Evolutionary conservation across 306 rosid genomes (phyloP).

Genomic region (Quercus agrifolia): DNA sequence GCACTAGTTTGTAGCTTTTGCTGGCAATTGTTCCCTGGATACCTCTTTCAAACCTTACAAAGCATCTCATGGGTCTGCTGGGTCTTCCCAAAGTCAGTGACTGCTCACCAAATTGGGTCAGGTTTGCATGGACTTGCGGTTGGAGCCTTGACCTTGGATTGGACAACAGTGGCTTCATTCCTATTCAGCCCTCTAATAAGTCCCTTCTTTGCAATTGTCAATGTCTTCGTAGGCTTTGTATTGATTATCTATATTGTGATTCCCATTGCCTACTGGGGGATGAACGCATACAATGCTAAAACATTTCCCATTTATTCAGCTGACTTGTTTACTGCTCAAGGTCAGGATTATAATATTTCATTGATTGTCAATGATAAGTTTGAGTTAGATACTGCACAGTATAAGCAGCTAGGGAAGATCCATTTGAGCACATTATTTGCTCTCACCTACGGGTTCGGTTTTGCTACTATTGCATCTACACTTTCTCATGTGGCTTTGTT

Average conservation of each 20-base stretch:
- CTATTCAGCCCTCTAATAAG: slow-evolving; percentile 70
- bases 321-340: slow-evolving; percentile 55
- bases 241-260: slow-evolving; percentile 36
- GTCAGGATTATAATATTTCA: slow-evolving; percentile 48
- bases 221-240: slow-evolving; percentile 52
- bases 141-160: slow-evolving; percentile 70
- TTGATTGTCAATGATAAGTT: slow-evolving; percentile 64
- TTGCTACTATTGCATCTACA: slow-evolving; percentile 74
- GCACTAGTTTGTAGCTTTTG: slow-evolving; percentile 64
- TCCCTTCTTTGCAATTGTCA: slow-evolving; percentile 71
- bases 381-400: slow-evolving; percentile 45
- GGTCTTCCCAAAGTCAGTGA: slow-evolving; percentile 69
- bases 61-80: slow-evolving; percentile 80
- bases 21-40: slow-evolving; percentile 68
- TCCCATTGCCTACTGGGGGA: slow-evolving; percentile 72
- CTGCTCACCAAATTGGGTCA: slow-evolving; percentile 79
- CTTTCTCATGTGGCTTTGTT: slow-evolving; percentile 70
- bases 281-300: slow-evolving; percentile 44
- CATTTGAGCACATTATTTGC: slow-evolving; percentile 62
- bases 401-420: slow-evolving; percentile 54
- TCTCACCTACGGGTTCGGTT: slow-evolving; percentile 72
- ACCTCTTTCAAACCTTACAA: slow-evolving; percentile 67
- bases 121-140: slow-evolving; percentile 77
- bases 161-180: slow-evolving; percentile 73
- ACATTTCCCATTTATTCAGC: slow-evolving; percentile 72